Conservation (phyloP, 495 filamentous ascomycete genomes). For the Rhypophila decipiens region DNA sequence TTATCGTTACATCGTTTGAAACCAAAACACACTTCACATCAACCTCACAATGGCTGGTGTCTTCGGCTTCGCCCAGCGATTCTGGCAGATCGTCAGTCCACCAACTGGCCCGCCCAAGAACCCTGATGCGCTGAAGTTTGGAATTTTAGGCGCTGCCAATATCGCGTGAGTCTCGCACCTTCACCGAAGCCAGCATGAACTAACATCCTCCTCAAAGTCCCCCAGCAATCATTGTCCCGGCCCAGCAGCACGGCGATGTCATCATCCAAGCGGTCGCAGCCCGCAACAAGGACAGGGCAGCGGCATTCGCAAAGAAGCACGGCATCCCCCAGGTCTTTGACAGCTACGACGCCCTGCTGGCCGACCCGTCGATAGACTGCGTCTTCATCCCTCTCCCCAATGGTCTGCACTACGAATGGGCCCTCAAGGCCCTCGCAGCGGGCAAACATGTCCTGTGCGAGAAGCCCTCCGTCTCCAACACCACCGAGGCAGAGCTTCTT, state of each 20-base stretch:
- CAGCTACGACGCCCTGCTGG: slow-evolving; percentile 47
- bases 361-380: slow-evolving; percentile 44
- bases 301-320: slow-evolving; percentile 51
- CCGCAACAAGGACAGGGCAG: slow-evolving; percentile 45
- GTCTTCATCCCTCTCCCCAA: slow-evolving; percentile 50
- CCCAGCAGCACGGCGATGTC: slow-evolving; percentile 53
- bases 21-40: background rate
- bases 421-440: slow-evolving; percentile 40
- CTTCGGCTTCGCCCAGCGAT: slow-evolving; percentile 19
- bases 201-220: slow-evolving; percentile 31
- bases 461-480: slow-evolving; percentile 49
- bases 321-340: slow-evolving; percentile 48
- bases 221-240: slow-evolving; percentile 48
- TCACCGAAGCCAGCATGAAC: no score
- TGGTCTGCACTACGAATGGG: slow-evolving; percentile 50
- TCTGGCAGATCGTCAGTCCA: slow-evolving; percentile 26
- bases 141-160: slow-evolving; percentile 44
- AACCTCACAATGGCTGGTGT: slow-evolving; percentile 11
- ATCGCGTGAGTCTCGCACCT: slow-evolving; percentile 30
- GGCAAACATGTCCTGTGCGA: slow-evolving; percentile 57
- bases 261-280: slow-evolving; percentile 54
- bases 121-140: slow-evolving; percentile 34
- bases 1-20: no score
- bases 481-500: slow-evolving; percentile 37
- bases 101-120: slow-evolving; percentile 25